A percentile compares a stretch with the other conserved stretches of the same genome.
Evolutionary conservation across 1,139 yeast species (phyloP).

Genomic region (Hyphopichia buzzinii): DNA sequence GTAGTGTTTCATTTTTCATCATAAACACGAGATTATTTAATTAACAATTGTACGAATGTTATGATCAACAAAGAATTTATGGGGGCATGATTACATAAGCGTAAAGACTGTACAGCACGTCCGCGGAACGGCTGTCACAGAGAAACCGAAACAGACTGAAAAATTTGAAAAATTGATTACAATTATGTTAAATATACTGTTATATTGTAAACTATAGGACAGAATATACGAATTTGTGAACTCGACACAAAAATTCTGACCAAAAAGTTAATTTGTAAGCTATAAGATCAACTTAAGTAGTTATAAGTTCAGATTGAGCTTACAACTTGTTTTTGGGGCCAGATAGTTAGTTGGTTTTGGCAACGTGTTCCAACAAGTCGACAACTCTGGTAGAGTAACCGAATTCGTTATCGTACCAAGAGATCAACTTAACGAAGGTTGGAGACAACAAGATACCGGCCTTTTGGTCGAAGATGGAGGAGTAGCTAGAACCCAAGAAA

Average conservation of each 20-base stretch:
- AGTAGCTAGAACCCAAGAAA: slow-evolving; percentile 66
- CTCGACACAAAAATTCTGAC: too few relatives aligned
- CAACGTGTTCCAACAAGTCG: slow-evolving; percentile 66
- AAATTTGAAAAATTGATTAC: too few relatives aligned
- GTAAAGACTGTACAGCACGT: too few relatives aligned
- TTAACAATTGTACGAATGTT: too few relatives aligned
- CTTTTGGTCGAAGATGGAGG: slow-evolving; percentile 72
- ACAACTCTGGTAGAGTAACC: slow-evolving; percentile 84
- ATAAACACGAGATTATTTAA: background rate
- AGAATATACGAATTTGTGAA: too few relatives aligned
- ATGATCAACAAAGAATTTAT: too few relatives aligned
- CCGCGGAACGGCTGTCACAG: too few relatives aligned
- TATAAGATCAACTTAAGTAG: background rate
- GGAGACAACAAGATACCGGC: slow-evolving; percentile 75
- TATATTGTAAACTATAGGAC: too few relatives aligned
- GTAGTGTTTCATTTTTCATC: background rate
- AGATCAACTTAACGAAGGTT: slow-evolving; percentile 70
- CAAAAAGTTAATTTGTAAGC: too few relatives aligned
- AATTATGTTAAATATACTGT: too few relatives aligned
- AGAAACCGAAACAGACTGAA: too few relatives aligned
- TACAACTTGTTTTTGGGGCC: background rate
- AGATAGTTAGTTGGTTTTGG: slow-evolving; percentile 22
- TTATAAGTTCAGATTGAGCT: background rate
- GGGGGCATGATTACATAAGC: too few relatives aligned
- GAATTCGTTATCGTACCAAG: slow-evolving; percentile 82